These are phyloP conservation scores for Marasmius oreades DNA, from an alignment of 1,284 basidiomycete species.

Conservation along the genomic window DNA sequence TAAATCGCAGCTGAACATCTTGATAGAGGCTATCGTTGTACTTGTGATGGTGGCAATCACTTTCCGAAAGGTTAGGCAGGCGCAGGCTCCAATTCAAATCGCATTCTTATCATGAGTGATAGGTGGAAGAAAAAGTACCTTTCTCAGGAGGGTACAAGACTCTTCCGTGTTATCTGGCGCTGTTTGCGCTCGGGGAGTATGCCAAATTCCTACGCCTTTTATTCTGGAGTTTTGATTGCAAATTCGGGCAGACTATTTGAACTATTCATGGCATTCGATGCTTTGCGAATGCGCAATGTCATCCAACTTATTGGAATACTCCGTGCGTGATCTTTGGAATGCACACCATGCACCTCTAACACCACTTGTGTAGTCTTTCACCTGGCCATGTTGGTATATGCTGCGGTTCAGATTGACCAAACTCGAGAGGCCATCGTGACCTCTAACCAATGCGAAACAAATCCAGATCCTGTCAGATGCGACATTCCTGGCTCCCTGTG, in stretches of 20 bases:
- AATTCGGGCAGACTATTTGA: slow-evolving; percentile 57
- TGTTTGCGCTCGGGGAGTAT: slow-evolving; percentile 79
- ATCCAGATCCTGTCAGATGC: slow-evolving; percentile 38
- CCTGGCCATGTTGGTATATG: neutral
- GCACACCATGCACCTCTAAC: neutral
- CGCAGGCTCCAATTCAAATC: slow-evolving; percentile 1
- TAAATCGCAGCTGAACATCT: slow-evolving; percentile 14
- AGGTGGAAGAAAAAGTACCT: slow-evolving; percentile 55
- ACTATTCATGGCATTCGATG: slow-evolving; percentile 70
- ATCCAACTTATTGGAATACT: slow-evolving; percentile 75
- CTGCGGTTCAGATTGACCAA: neutral
- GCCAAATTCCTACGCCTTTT: slow-evolving; percentile 18
- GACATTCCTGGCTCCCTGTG: slow-evolving; percentile 42
- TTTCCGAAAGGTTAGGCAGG: slow-evolving; percentile 41
- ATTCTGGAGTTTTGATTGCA: neutral
- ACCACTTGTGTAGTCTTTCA: neutral
- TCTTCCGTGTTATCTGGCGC: slow-evolving; percentile 77
- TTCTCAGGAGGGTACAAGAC: slow-evolving; percentile 51
- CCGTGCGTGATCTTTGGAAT: slow-evolving; percentile 37
- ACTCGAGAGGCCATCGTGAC: slow-evolving; percentile 26
- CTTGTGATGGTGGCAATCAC: slow-evolving; percentile 52
- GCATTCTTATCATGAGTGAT: slow-evolving; percentile 6
- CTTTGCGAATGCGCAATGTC: slow-evolving; percentile 67
- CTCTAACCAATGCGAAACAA: slow-evolving; percentile 9
- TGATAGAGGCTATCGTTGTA: slow-evolving; percentile 43